Percentiles rank a stretch among this genome's conserved stretches.
Conservation (phyloP, 495 filamentous ascomycete species). For the Friedmanniomyces endolithicus region DNA sequence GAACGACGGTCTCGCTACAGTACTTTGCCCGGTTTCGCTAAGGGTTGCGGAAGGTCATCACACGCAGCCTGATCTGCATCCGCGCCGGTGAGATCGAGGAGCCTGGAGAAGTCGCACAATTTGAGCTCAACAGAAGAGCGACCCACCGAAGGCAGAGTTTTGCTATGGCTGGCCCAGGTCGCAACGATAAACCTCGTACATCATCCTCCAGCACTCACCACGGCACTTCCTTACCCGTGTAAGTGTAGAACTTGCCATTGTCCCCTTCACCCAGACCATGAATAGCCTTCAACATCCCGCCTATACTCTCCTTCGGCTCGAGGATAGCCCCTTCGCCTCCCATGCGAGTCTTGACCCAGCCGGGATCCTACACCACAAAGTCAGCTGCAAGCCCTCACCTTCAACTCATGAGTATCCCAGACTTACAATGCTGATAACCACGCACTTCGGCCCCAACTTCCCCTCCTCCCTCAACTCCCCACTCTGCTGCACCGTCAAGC, state of each 20-base stretch:
- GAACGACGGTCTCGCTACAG: no score
- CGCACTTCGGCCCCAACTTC: slow-evolving; percentile 19
- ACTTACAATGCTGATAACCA: slow-evolving; percentile 20
- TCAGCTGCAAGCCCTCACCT: neutral
- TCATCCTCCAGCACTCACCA: slow-evolving; percentile 10
- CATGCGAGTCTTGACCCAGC: slow-evolving; percentile 25
- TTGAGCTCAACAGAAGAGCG: no score
- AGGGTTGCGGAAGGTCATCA: no score
- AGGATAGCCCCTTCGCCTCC: slow-evolving; percentile 28
- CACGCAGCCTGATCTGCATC: no score
- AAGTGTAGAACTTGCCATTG: slow-evolving; percentile 26
- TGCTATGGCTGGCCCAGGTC: no score
- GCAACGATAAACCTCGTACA: no score
- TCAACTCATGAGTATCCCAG: neutral
- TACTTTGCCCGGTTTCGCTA: no score
- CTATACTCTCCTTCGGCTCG: slow-evolving; percentile 27
- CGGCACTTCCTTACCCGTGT: slow-evolving; percentile 19
- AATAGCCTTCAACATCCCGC: slow-evolving; percentile 24
- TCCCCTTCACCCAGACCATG: slow-evolving; percentile 21
- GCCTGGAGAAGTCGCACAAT: no score
- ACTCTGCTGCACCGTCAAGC: slow-evolving; percentile 34
- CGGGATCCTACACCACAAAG: slow-evolving; percentile 16
- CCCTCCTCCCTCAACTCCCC: slow-evolving; percentile 22
- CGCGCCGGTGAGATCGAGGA: no score
- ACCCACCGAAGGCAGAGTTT: no score